phyloP scores from a whole-genome alignment of 176 grass and related monocot species.

The Cenchrus americanus region DNA sequence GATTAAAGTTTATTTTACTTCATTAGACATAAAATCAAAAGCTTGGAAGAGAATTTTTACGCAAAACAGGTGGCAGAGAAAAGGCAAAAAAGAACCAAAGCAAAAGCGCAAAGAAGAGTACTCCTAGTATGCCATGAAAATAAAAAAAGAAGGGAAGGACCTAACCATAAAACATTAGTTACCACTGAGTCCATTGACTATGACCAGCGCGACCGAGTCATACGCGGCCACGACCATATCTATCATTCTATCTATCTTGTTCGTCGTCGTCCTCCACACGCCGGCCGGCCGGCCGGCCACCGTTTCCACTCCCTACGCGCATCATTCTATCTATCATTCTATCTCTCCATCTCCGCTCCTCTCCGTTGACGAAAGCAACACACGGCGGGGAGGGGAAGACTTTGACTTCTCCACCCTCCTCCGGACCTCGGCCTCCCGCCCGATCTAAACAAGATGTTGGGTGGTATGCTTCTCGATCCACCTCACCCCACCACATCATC shows the following conservation, averaged over 20 bases:
- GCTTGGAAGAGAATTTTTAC: no score
- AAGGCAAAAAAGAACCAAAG: no score
- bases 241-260: no score
- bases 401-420: neutral
- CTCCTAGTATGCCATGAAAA: no score
- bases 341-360: neutral
- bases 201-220: neutral
- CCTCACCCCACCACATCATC: neutral
- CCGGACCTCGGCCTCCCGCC: neutral
- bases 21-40: no score
- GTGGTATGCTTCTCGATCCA: neutral
- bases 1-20: no score
- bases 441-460: neutral
- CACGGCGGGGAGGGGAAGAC: neutral
- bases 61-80: no score
- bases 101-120: no score
- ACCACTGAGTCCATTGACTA: neutral
- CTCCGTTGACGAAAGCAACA: slow-evolving; percentile 2
- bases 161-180: neutral
- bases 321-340: no score
- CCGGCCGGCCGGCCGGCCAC: no score
- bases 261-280: neutral
- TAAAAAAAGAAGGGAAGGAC: neutral
- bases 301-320: no score
- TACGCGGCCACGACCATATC: neutral